phyloP scores from a whole-genome alignment of 1,284 basidiomycete species.

The Sutorius eximius region DNA sequence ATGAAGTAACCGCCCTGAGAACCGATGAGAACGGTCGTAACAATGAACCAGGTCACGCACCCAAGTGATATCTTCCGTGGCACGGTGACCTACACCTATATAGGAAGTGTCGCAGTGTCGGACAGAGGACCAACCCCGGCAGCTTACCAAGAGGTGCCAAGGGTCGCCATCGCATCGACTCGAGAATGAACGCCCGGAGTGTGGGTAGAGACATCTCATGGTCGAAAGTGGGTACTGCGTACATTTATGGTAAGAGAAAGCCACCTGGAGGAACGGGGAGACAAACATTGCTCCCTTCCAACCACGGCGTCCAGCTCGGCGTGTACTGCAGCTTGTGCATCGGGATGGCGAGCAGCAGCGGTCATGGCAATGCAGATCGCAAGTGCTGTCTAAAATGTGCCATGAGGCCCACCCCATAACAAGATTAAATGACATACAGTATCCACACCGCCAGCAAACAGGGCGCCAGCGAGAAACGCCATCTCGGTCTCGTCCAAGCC shows the following conservation, averaged over 20 bases:
- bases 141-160: slow-evolving; percentile 2
- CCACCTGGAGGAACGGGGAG: neutral
- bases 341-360: slow-evolving; percentile 4
- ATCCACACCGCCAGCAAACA: slow-evolving; percentile 9
- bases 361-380: neutral
- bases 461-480: slow-evolving; percentile 11
- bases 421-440: slow-evolving; percentile 1
- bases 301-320: slow-evolving; percentile 13
- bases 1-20: slow-evolving; percentile 12
- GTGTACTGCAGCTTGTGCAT: slow-evolving; percentile 14
- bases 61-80: slow-evolving; percentile 15
- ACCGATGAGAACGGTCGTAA: neutral
- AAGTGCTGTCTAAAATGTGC: neutral
- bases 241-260: neutral
- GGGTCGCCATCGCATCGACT: slow-evolving; percentile 15
- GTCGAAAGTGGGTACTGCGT: slow-evolving; percentile 10
- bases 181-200: slow-evolving; percentile 14
- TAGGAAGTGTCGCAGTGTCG: neutral
- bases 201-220: slow-evolving; percentile 7
- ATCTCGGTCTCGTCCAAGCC: slow-evolving; percentile 15
- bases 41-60: neutral
- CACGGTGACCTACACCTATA: slow-evolving; percentile 8
- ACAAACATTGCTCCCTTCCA: slow-evolving; percentile 7
- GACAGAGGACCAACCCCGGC: neutral
- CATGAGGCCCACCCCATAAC: neutral